A percentile compares a stretch with the other conserved stretches of the same genome.
phyloP scores from a whole-genome alignment of 768 basidiomycete genomes.

The Dictyophora rubrovolvata region DNA sequence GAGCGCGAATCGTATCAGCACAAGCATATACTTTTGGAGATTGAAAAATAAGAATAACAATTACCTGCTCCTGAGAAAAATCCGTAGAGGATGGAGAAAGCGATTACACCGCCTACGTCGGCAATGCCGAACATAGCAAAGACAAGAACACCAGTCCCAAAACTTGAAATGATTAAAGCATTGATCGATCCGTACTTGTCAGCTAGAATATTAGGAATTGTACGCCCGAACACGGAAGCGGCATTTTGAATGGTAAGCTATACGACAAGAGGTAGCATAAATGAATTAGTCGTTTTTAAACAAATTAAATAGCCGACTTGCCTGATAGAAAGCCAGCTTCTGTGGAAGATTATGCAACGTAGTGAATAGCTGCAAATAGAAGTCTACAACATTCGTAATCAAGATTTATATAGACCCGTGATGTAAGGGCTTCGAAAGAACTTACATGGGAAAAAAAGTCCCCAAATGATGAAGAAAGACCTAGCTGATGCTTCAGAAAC shows the following conservation, averaged over 20 bases:
- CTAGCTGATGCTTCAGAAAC: slow-evolving; percentile 19
- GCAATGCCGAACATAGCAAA: slow-evolving; percentile 35
- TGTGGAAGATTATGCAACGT: slow-evolving; percentile 34
- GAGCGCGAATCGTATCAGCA: background rate
- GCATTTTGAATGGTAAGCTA: slow-evolving; percentile 46
- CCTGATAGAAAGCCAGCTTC: slow-evolving; percentile 46
- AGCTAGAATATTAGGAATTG: slow-evolving; percentile 36
- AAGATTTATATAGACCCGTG: background rate
- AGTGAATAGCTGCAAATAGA: slow-evolving; percentile 47
- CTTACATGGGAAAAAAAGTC: slow-evolving; percentile 3
- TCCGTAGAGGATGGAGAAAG: slow-evolving; percentile 34
- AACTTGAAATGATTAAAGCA: slow-evolving; percentile 27
- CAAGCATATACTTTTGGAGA: background rate
- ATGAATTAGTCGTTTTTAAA: slow-evolving; percentile 19
- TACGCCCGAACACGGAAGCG: slow-evolving; percentile 39
- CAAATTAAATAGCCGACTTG: slow-evolving; percentile 15
- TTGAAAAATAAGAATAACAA: background rate
- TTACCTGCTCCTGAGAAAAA: slow-evolving; percentile 38
- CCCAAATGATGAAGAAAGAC: slow-evolving; percentile 20
- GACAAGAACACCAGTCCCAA: slow-evolving; percentile 26
- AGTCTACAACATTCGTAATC: slow-evolving; percentile 34
- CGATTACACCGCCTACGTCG: slow-evolving; percentile 24
- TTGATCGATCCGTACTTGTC: slow-evolving; percentile 34
- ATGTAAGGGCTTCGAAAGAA: background rate
- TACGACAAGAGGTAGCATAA: background rate